Evolutionary conservation across 2,329 filamentous ascomycete genomes (phyloP).

Genomic region (Nigrospora oryzae): DNA sequence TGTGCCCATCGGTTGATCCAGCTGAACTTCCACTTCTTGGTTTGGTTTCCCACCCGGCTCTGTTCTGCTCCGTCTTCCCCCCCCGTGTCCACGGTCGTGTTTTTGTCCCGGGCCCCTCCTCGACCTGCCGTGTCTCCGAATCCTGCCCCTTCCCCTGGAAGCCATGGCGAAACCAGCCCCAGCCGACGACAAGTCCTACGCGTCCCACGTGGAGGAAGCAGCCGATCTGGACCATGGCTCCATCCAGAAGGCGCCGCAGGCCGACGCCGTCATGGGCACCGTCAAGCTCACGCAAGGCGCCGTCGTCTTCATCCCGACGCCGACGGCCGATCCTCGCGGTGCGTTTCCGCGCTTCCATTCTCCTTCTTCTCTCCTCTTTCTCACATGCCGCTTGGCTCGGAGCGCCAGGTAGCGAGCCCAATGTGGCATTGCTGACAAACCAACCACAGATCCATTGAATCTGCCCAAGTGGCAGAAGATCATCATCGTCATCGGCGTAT

Average conservation of each 20-base stretch:
- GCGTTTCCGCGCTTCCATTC: neutral
- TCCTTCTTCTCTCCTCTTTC: too few relatives aligned
- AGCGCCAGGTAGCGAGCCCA: neutral
- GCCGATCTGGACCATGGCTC: neutral
- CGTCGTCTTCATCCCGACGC: conserved; percentile 23
- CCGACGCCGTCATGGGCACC: conserved; percentile 7
- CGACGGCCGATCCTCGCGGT: conserved; percentile 22
- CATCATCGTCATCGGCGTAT: conserved; percentile 11
- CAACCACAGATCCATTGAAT: conserved; percentile 17
- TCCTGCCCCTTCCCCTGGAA: too few relatives aligned
- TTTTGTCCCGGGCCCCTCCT: too few relatives aligned
- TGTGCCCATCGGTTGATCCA: too few relatives aligned
- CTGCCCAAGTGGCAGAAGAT: conserved; percentile 18
- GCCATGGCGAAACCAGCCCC: too few relatives aligned
- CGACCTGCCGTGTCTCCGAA: too few relatives aligned
- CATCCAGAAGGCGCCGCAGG: neutral
- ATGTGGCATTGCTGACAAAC: conserved; percentile 2
- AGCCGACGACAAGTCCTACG: neutral
- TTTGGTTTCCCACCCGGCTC: too few relatives aligned
- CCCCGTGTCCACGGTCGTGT: too few relatives aligned
- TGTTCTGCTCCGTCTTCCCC: too few relatives aligned
- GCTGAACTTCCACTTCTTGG: too few relatives aligned
- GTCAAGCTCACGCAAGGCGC: conserved; percentile 20
- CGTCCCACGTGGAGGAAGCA: neutral
- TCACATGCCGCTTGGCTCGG: too few relatives aligned